A percentile compares a stretch with the other conserved stretches of the same genome.
phyloP scores from a whole-genome alignment of 192 early-diverging fungal species.

The Coemansia sp. region DNA sequence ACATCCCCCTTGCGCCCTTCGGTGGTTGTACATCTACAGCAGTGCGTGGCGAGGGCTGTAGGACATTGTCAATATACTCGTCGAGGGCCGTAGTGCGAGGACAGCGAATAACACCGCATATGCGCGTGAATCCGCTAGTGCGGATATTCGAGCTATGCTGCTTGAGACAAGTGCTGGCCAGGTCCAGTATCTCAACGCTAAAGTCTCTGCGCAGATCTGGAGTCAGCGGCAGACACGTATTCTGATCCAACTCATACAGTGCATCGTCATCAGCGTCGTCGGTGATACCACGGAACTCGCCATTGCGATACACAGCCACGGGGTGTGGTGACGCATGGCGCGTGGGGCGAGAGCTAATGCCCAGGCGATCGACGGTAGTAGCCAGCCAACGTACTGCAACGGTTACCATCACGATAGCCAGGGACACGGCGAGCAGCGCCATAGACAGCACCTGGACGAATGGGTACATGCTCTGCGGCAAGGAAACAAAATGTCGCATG shows the following conservation, averaged over 20 bases:
- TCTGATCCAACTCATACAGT: constrained; percentile 28
- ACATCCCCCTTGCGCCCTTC: constrained; percentile 18
- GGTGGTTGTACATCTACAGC: not conserved
- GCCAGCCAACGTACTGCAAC: constrained; percentile 40
- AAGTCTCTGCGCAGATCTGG: constrained; percentile 50
- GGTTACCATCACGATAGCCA: constrained; percentile 41
- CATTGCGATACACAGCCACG: constrained; percentile 35
- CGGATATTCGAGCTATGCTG: constrained; percentile 48
- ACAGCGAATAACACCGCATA: constrained; percentile 39
- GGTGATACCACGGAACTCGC: constrained; percentile 36
- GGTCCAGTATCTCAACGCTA: constrained; percentile 48
- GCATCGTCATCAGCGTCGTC: constrained; percentile 24
- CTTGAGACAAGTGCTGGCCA: constrained; percentile 53
- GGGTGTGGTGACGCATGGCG: not conserved
- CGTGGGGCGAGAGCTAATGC: constrained; percentile 5
- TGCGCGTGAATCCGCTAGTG: constrained; percentile 27
- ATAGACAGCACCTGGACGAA: constrained; percentile 50
- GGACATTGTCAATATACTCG: constrained; percentile 29
- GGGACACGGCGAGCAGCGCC: constrained; percentile 26
- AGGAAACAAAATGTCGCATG: constrained; percentile 22
- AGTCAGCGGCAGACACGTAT: constrained; percentile 19
- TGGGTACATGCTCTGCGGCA: constrained; percentile 33
- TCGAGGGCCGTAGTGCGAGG: constrained; percentile 45
- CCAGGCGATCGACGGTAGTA: constrained; percentile 26
- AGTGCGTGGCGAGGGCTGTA: not conserved